phyloP scores from a whole-genome alignment of 2,329 filamentous ascomycete species.

The Cyphellophora europaea region DNA sequence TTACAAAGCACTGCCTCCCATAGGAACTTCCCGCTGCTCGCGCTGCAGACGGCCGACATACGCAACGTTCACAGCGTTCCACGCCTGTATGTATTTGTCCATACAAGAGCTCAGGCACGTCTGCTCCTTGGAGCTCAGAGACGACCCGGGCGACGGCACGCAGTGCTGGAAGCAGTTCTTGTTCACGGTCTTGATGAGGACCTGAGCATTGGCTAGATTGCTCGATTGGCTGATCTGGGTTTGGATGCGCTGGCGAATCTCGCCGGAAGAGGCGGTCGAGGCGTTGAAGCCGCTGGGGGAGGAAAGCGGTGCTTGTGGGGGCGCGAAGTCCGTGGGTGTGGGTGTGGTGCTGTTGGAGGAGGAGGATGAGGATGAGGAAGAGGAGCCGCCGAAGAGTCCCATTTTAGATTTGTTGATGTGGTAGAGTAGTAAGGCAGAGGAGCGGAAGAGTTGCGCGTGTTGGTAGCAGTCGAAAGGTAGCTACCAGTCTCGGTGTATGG shows the following conservation, averaged over 20 bases:
- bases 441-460: not conserved
- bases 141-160: constrained; percentile 58
- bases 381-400: constrained; percentile 23
- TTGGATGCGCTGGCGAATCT: constrained; percentile 28
- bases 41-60: constrained; percentile 58
- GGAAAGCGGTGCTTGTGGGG: constrained; percentile 7
- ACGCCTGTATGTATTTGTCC: constrained; percentile 75
- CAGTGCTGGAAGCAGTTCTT: constrained; percentile 74
- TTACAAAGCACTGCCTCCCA: too few species aligned
- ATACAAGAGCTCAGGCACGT: constrained; percentile 67
- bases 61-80: constrained; percentile 63
- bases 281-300: constrained; percentile 14
- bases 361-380: constrained; percentile 16
- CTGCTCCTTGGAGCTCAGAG: constrained; percentile 58
- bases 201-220: constrained; percentile 58
- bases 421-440: not conserved
- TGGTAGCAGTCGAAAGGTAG: not conserved
- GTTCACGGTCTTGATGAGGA: constrained; percentile 71
- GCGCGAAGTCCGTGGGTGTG: constrained; percentile 4
- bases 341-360: constrained; percentile 7
- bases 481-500: not conserved
- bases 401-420: constrained; percentile 6
- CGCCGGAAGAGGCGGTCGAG: constrained; percentile 8
- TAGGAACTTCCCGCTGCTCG: constrained; percentile 31
- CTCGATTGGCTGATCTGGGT: constrained; percentile 53